Evolutionary conservation across 2,329 filamentous ascomycete species (phyloP).

Genomic region (Ceratocystis alfenasii): DNA sequence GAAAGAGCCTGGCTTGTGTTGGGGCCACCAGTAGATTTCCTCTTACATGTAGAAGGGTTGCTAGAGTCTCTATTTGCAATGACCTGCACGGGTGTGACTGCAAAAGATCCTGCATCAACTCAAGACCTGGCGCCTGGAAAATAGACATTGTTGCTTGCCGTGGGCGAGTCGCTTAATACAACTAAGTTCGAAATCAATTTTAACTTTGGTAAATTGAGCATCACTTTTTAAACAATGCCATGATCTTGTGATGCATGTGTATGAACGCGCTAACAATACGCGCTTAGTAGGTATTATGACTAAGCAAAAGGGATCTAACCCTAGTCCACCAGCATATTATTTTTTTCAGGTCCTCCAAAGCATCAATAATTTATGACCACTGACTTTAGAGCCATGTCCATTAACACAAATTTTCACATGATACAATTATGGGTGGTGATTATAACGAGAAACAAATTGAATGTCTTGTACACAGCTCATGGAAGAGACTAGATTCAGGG

Average conservation of each 20-base stretch:
- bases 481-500: conserved; percentile 36
- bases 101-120: conserved; percentile 35
- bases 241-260: not conserved
- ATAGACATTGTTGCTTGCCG: conserved; percentile 26
- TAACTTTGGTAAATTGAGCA: not conserved
- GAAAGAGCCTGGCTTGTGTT: too few relatives aligned
- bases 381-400: not conserved
- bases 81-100: conserved; percentile 46
- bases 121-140: conserved; percentile 44
- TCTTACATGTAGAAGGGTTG: conserved; percentile 42
- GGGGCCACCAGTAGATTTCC: too few relatives aligned
- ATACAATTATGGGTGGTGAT: conserved; percentile 16
- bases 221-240: not conserved
- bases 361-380: not conserved
- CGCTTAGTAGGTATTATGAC: not conserved
- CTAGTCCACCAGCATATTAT: not conserved
- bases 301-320: not conserved
- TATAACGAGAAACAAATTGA: conserved; percentile 35
- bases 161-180: not conserved
- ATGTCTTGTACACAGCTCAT: conserved; percentile 52
- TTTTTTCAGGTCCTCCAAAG: not conserved
- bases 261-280: not conserved
- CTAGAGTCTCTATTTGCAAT: conserved; percentile 46
- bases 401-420: conserved; percentile 28
- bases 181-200: too few relatives aligned